phyloP scores from a whole-genome alignment of 176 grass and related monocot genomes.

The Cymbopogon citratus region DNA sequence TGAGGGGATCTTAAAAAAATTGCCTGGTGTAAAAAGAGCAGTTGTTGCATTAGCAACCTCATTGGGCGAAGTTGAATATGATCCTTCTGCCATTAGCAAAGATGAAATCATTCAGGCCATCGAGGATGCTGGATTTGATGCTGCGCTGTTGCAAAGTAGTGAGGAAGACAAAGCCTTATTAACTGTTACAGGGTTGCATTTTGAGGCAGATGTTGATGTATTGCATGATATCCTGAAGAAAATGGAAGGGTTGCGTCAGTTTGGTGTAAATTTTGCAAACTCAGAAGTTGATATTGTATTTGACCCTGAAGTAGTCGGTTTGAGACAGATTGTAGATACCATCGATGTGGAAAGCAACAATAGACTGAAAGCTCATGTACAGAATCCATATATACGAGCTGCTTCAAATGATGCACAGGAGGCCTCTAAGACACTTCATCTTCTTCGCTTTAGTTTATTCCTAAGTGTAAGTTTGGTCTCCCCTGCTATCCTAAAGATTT shows the following conservation, averaged over 20 bases:
- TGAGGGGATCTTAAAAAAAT: slow-evolving; percentile 72
- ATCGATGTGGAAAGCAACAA: slow-evolving; percentile 67
- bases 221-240: slow-evolving; percentile 56
- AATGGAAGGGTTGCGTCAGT: slow-evolving; percentile 55
- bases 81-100: slow-evolving; percentile 58
- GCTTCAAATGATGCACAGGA: slow-evolving; percentile 78
- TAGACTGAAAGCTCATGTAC: slow-evolving; percentile 52
- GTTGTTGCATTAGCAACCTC: slow-evolving; percentile 82
- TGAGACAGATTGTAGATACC: slow-evolving; percentile 72
- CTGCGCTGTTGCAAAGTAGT: slow-evolving; percentile 67
- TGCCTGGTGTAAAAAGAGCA: slow-evolving; percentile 81
- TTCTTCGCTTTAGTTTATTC: slow-evolving; percentile 67
- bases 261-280: slow-evolving; percentile 50
- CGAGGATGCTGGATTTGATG: slow-evolving; percentile 95
- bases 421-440: slow-evolving; percentile 67
- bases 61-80: slow-evolving; percentile 77
- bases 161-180: slow-evolving; percentile 74
- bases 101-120: slow-evolving; percentile 79
- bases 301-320: slow-evolving; percentile 72
- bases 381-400: slow-evolving; percentile 60
- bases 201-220: slow-evolving; percentile 45
- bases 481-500: slow-evolving; percentile 26
- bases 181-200: slow-evolving; percentile 45
- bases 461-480: slow-evolving; percentile 77
- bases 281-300: slow-evolving; percentile 76